phyloP scores from a whole-genome alignment of 441 rosid species.

The Arabidopsis hybrid region DNA sequence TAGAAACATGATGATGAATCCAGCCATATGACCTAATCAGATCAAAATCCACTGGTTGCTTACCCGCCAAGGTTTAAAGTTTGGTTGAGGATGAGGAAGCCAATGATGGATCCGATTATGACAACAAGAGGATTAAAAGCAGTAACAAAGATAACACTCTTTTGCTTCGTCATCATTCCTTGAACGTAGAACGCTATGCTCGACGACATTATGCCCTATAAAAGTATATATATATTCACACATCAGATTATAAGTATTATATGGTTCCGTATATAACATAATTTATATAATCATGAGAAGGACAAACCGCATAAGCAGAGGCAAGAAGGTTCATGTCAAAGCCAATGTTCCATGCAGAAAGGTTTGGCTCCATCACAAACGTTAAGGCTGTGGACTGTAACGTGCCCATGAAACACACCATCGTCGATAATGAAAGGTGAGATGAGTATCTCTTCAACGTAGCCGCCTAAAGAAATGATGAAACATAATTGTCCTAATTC shows the following conservation, averaged over 20 bases:
- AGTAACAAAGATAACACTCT: conserved; percentile 75
- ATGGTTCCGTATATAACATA: background rate
- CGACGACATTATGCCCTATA: conserved; percentile 80
- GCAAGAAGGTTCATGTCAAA: conserved; percentile 96
- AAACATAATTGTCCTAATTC: background rate
- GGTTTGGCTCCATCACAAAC: conserved; percentile 75
- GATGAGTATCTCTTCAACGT: conserved; percentile 69
- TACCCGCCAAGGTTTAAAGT: conserved; percentile 75
- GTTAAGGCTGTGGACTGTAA: conserved; percentile 79
- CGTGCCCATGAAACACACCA: conserved; percentile 85
- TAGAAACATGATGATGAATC: background rate
- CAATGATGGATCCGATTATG: conserved; percentile 80
- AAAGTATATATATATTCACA: background rate
- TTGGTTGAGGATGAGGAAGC: conserved; percentile 67
- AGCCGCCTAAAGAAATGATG: conserved; percentile 49
- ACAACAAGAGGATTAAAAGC: conserved; percentile 84
- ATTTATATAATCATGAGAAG: conserved; percentile 11
- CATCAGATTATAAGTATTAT: background rate
- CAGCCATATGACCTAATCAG: conserved; percentile 17
- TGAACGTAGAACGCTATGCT: conserved; percentile 81
- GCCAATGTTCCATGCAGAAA: conserved; percentile 72
- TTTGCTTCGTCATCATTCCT: conserved; percentile 70
- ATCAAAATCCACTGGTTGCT: conserved; percentile 16
- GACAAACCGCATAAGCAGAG: conserved; percentile 83
- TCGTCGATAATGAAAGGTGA: conserved; percentile 76